Evolutionary conservation across 2,329 filamentous ascomycete species (phyloP).

Genomic region (Massarina eburnea): DNA sequence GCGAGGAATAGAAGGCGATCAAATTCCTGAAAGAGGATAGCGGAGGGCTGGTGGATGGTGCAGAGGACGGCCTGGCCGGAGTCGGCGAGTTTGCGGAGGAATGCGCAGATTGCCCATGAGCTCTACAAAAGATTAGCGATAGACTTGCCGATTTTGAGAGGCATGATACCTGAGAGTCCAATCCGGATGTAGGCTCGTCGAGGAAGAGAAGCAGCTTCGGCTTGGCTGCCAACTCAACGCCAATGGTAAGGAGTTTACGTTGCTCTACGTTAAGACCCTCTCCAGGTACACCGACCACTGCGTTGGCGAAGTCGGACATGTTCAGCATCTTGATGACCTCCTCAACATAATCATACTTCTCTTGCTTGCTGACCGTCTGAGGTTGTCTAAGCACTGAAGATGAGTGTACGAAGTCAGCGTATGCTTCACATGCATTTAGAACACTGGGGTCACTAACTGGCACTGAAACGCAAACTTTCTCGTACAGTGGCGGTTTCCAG

Average conservation of each 20-base stretch:
- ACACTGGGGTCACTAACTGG: too few species aligned
- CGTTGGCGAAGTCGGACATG: slow-evolving; percentile 68
- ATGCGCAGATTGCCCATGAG: slow-evolving; percentile 66
- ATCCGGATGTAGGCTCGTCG: slow-evolving; percentile 76
- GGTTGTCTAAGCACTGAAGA: slow-evolving; percentile 56
- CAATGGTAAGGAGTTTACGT: slow-evolving; percentile 64
- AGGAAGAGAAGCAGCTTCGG: slow-evolving; percentile 35
- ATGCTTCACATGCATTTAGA: too few species aligned
- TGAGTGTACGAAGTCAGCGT: too few species aligned
- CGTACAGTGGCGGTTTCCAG: slow-evolving; percentile 42
- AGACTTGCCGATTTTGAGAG: neutral
- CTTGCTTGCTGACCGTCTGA: slow-evolving; percentile 53
- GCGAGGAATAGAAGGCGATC: slow-evolving; percentile 76
- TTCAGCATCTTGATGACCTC: slow-evolving; percentile 67
- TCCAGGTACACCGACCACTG: slow-evolving; percentile 65
- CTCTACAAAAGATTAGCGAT: slow-evolving; percentile 14
- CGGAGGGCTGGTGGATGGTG: slow-evolving; percentile 92
- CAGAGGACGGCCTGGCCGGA: slow-evolving; percentile 80
- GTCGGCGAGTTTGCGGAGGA: slow-evolving; percentile 84
- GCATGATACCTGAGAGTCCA: slow-evolving; percentile 55
- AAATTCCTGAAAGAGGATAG: slow-evolving; percentile 88
- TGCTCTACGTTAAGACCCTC: slow-evolving; percentile 62
- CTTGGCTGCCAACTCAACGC: slow-evolving; percentile 47
- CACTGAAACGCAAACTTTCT: slow-evolving; percentile 39
- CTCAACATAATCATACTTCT: slow-evolving; percentile 65